Evolutionary conservation across 257 asterid species (phyloP), one percentile per base, ranked within the genome.

Genomic region (Solanum dulcamara): DNA sequence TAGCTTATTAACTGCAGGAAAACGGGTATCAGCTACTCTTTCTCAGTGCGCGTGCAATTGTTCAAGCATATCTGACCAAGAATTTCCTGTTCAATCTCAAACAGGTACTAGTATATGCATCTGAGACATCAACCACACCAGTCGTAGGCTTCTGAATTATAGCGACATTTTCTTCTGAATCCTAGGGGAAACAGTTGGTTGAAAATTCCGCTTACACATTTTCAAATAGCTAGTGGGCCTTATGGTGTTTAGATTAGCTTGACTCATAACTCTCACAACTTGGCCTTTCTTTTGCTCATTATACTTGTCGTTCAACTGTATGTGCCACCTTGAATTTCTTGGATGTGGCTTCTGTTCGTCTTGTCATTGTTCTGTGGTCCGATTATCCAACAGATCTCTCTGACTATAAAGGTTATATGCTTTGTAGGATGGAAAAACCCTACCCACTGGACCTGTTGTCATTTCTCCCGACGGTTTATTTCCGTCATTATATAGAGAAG

Each of bases 31-130:
- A 97, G 92, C 96, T 97, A 71, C 91, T 97, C 85, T 97, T 97
- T 89, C 91, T 97, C 83, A 95, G 99, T 88, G 99, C 99, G 51
- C 97, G 99, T 20, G 98, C 99, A 72, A 97, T 97, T 83, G 98
- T 95, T 88, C 99, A 97, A 92, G 93, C 98, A 68, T 95, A 97
- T 92, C 90, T 97, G 87, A 95, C 99, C 20, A 94, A 92, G 85
- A 95, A 92, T 87, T 97, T 97, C 85, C 92, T 97, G 35, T 89
- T 94, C 91, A 97, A 97, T 91, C 96, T 97, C 84, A 97, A 95
- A 92, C 99, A 97, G 99, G 99, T 95, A 87, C 24, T 77, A 28
- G 83, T 17, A 48, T 48, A 48, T 46, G 82, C 40, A 48, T 77
- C 26, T 17, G 83, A 77, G 64, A 28, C 18, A 46, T 48, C 83